Evolutionary conservation across 768 basidiomycete species (phyloP).

Genomic region (Tricholoma flavovirens): DNA sequence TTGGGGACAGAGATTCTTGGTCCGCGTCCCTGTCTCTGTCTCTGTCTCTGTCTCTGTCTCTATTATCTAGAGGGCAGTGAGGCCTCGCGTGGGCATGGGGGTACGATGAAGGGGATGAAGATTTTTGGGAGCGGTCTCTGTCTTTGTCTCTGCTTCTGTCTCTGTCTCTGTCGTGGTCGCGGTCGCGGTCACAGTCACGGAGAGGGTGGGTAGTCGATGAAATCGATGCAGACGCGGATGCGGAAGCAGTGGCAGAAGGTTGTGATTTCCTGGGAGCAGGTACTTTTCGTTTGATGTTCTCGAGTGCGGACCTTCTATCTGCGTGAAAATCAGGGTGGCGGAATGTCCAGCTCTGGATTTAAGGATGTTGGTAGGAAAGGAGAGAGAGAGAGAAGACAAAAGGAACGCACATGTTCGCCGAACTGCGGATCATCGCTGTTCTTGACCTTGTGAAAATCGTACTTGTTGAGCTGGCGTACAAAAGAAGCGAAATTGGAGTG

Average conservation of each 20-base stretch:
- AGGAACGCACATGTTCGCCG: constrained; percentile 47
- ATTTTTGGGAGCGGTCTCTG: constrained; percentile 2
- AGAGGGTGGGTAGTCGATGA: neutral
- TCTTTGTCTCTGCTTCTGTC: no score
- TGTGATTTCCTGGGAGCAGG: constrained; percentile 48
- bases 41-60: no score
- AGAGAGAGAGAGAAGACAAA: no score
- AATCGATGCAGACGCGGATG: constrained; percentile 10
- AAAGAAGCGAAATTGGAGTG: constrained; percentile 93
- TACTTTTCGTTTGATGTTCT: constrained; percentile 57
- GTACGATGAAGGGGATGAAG: constrained; percentile 18
- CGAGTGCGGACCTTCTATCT: constrained; percentile 46
- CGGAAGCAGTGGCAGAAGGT: constrained; percentile 23
- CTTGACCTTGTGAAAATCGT: constrained; percentile 96
- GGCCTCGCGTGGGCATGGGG: constrained; percentile 22
- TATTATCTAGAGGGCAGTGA: constrained; percentile 5
- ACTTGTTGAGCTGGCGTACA: constrained; percentile 92
- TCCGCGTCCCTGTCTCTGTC: no score
- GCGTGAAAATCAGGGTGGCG: constrained; percentile 57
- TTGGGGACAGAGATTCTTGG: constrained; percentile 14
- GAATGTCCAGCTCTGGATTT: constrained; percentile 52
- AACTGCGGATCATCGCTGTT: constrained; percentile 77
- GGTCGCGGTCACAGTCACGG: neutral
- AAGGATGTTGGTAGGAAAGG: neutral
- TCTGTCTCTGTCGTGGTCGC: no score